Percentiles rank a stretch among this genome's conserved stretches.
phyloP scores from a whole-genome alignment of 2,329 filamentous ascomycete species.

The Fusarium camptoceras region DNA sequence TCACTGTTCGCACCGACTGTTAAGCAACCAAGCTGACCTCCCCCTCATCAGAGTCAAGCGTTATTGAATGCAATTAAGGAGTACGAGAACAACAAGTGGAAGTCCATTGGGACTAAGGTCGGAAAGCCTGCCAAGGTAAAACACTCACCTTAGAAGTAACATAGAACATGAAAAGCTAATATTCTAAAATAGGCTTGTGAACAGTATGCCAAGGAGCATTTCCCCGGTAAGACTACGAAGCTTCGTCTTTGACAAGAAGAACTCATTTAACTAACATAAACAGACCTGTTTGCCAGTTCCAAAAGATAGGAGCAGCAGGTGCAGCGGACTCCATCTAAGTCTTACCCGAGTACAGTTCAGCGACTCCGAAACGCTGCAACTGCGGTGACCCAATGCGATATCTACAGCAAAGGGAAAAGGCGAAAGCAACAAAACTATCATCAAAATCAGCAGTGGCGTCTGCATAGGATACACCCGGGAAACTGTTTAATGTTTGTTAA shows the following conservation, averaged over 20 bases:
- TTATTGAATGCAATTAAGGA: slow-evolving; percentile 96
- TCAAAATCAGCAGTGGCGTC: slow-evolving; percentile 37
- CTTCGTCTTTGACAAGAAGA: slow-evolving; percentile 37
- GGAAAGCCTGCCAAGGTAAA: slow-evolving; percentile 90
- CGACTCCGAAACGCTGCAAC: not conserved
- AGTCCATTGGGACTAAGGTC: slow-evolving; percentile 94
- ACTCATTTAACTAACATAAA: slow-evolving; percentile 47
- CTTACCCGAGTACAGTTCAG: not conserved
- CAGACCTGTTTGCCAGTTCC: slow-evolving; percentile 55
- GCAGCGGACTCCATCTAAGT: not conserved
- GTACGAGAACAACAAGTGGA: slow-evolving; percentile 99
- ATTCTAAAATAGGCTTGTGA: slow-evolving; percentile 58
- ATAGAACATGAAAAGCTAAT: slow-evolving; percentile 2
- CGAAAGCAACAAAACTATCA: slow-evolving; percentile 35
- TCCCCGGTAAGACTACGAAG: slow-evolving; percentile 64
- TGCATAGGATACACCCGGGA: slow-evolving; percentile 33
- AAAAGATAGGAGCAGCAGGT: slow-evolving; percentile 49
- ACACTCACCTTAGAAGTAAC: not conserved
- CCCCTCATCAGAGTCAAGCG: slow-evolving; percentile 71
- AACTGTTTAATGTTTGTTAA: slow-evolving; percentile 44
- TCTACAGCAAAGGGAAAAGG: slow-evolving; percentile 12
- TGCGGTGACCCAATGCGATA: not conserved
- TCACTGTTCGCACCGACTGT: slow-evolving; percentile 45
- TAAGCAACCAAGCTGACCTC: slow-evolving; percentile 36
- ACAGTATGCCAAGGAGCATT: slow-evolving; percentile 97